Percentiles rank a stretch among this genome's conserved stretches.
phyloP scores from a whole-genome alignment of 2,329 filamentous ascomycete species.

The Xylariomycetidae sp. region DNA sequence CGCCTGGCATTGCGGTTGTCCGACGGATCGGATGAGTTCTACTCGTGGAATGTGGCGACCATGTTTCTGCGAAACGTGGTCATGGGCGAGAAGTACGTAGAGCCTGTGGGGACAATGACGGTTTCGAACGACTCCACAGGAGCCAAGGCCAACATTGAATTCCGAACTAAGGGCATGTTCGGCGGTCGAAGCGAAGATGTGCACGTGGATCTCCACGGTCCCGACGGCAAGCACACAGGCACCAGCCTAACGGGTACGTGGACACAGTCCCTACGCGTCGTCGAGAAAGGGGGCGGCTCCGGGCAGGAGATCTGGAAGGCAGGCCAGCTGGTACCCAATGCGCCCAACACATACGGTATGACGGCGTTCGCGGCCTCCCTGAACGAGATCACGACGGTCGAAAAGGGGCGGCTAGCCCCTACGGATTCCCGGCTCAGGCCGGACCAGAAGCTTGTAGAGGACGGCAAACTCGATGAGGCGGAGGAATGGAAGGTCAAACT shows the following conservation, averaged over 20 bases:
- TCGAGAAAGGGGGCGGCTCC: constrained; percentile 55
- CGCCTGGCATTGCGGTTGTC: constrained; percentile 65
- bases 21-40: constrained; percentile 71
- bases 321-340: constrained; percentile 72
- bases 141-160: constrained; percentile 79
- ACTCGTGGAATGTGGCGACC: constrained; percentile 83
- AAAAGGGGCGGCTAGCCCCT: constrained; percentile 67
- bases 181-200: constrained; percentile 91
- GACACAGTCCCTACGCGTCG: constrained; percentile 69
- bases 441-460: constrained; percentile 81
- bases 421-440: constrained; percentile 83
- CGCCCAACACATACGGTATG: constrained; percentile 78
- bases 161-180: constrained; percentile 96
- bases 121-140: constrained; percentile 80
- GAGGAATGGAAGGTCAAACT: constrained; percentile 78
- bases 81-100: constrained; percentile 95
- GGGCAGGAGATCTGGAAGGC: constrained; percentile 71
- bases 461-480: constrained; percentile 75
- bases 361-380: constrained; percentile 80
- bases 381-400: constrained; percentile 82
- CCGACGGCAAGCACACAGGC: constrained; percentile 60
- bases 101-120: constrained; percentile 87
- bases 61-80: constrained; percentile 94
- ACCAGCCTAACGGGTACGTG: constrained; percentile 76
- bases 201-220: constrained; percentile 65